A percentile compares a stretch with the other conserved stretches of the same genome.
These are phyloP conservation scores for Dendrostoma leiphaemia DNA, from an alignment of 2,329 filamentous ascomycete genomes.

Conservation along the genomic window DNA sequence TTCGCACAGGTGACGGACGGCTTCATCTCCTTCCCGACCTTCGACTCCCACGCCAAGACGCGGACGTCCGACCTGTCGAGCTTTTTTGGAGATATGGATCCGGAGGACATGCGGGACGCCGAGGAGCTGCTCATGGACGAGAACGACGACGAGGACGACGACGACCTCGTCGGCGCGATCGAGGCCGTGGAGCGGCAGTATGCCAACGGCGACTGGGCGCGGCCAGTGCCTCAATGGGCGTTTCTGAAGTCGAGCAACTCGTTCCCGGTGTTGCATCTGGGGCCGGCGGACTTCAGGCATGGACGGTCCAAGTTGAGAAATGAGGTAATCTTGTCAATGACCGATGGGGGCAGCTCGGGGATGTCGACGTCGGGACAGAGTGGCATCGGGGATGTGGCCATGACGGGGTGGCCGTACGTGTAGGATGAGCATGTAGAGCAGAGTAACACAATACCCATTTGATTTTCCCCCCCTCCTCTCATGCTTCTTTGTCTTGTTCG, in stretches of 20 bases:
- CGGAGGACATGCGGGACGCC: background rate
- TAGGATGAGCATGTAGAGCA: background rate
- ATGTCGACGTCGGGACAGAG: background rate
- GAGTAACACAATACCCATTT: background rate
- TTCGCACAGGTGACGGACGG: background rate
- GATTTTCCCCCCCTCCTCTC: background rate
- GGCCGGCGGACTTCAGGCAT: conserved; percentile 8
- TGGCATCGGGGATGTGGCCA: background rate
- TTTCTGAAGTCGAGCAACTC: conserved; percentile 14
- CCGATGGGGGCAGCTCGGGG: background rate
- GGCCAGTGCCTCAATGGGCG: conserved; percentile 6
- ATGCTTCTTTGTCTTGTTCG: background rate
- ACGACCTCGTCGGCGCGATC: background rate
- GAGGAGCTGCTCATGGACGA: background rate
- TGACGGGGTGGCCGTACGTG: background rate
- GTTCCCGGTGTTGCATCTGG: conserved; percentile 2
- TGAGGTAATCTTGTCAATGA: background rate
- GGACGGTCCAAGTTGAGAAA: conserved; percentile 7
- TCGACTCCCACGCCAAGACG: background rate
- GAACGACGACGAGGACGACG: background rate
- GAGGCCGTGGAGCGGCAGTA: background rate
- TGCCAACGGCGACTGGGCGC: background rate
- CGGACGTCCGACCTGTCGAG: background rate
- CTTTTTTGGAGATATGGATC: background rate
- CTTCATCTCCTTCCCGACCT: background rate